Percentiles rank a stretch among this genome's conserved stretches.
Evolutionary conservation across 306 rosid species (phyloP).

Genomic region (Pyrus communis): DNA sequence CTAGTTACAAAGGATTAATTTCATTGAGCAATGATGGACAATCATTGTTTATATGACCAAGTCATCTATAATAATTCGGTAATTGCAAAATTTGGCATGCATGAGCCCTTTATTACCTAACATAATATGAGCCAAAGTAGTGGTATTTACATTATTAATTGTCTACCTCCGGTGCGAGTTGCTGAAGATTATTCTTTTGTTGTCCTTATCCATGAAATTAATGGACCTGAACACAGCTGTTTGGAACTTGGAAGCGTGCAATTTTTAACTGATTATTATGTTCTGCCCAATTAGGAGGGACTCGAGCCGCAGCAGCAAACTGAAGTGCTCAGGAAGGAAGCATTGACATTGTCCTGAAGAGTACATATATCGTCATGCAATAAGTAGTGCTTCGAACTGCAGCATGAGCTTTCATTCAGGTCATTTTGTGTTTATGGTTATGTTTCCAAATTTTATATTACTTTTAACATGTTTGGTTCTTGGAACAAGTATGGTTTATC

Average conservation of each 20-base stretch:
- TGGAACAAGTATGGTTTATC: constrained; percentile 21
- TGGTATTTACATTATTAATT: not conserved
- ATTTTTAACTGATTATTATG: constrained; percentile 19
- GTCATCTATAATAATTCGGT: not conserved
- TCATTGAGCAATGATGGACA: not conserved
- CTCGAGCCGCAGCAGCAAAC: constrained; percentile 40
- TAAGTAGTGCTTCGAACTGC: constrained; percentile 38
- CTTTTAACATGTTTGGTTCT: constrained; percentile 30
- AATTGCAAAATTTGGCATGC: not conserved
- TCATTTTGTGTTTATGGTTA: constrained; percentile 13
- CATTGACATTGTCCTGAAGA: constrained; percentile 16
- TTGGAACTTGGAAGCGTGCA: not conserved
- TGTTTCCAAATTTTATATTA: not conserved
- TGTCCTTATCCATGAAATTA: not conserved
- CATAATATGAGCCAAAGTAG: not conserved
- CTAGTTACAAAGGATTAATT: not conserved
- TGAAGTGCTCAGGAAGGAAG: constrained; percentile 29
- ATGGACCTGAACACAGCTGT: not conserved
- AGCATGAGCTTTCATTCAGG: constrained; percentile 40
- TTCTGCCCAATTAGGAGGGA: constrained; percentile 38
- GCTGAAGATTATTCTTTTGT: not conserved
- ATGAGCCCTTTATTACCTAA: not conserved
- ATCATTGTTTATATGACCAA: not conserved
- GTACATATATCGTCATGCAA: constrained; percentile 35
- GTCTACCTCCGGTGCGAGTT: not conserved